Evolutionary conservation across 2,329 filamentous ascomycete species (phyloP).

Genomic region (Alternaria infectoria): DNA sequence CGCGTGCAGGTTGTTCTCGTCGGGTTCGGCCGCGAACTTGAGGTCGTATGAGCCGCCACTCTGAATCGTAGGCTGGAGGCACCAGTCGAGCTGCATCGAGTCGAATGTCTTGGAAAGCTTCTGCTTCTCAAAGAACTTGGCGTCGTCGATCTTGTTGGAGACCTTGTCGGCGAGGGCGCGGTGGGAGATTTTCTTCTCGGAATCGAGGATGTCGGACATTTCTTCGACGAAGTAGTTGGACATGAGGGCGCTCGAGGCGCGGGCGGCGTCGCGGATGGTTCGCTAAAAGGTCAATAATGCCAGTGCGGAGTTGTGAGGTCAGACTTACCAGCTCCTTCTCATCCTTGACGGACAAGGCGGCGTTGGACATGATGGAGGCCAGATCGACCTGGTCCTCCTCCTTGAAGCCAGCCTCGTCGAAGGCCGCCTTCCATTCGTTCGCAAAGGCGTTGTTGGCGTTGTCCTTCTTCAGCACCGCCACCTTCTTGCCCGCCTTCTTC

Average conservation of each 20-base stretch:
- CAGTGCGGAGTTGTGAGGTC: background rate
- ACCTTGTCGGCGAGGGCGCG: constrained; percentile 85
- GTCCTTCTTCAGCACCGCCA: constrained; percentile 86
- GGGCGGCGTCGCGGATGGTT: constrained; percentile 90
- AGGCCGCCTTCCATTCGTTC: constrained; percentile 92
- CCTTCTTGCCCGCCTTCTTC: constrained; percentile 88
- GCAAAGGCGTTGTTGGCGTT: constrained; percentile 85
- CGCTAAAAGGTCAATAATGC: constrained; percentile 57
- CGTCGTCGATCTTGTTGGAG: constrained; percentile 87
- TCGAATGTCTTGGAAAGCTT: constrained; percentile 91
- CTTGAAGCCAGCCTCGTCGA: constrained; percentile 73
- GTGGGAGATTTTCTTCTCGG: constrained; percentile 97
- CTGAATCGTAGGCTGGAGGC: constrained; percentile 86
- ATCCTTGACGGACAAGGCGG: constrained; percentile 91
- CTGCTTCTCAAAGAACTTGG: constrained; percentile 87
- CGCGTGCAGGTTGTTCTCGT: constrained; percentile 81
- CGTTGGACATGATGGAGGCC: constrained; percentile 77
- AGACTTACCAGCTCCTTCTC: constrained; percentile 78
- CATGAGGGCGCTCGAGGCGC: constrained; percentile 93
- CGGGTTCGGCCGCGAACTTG: constrained; percentile 77
- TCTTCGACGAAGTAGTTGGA: constrained; percentile 97
- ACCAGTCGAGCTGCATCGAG: constrained; percentile 89
- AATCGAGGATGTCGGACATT: constrained; percentile 94
- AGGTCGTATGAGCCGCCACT: constrained; percentile 96
- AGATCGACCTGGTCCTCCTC: constrained; percentile 91